Base-by-base conservation (phyloP, 2,329 filamentous ascomycete species). In the Botryotinia calthae region DNA sequence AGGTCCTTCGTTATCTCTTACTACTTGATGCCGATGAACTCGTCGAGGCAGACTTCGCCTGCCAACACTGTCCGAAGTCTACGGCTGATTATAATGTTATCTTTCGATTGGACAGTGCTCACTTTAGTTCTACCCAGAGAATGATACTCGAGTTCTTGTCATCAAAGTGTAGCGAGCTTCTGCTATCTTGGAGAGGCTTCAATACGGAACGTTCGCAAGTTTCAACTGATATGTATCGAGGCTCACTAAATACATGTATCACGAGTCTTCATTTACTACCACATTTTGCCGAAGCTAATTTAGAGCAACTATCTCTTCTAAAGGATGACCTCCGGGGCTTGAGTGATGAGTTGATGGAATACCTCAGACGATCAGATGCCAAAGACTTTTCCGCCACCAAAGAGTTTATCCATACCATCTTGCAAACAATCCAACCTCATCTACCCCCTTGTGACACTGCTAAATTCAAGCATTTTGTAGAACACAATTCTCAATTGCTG, bases 1-100 rank as follows among this genome's bases (percentile, higher is more conserved):
- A 80, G 10, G 82, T 88, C 73, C 83, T 86, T 54, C 82, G 84
- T 63, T 91, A 90, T 74, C 82, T 90, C 8, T 82, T 91, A 2
- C 82, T 90, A 1, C 81, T 90, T 18, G 82, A 85, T 22, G 74
- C 73, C 10, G 40, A 42, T 61, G 16, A 51, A 51, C 58, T 48
- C 4, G 61, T 73, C 9, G 54, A 31, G 10, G 46, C 46, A 37
- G 14, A 12, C 37, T 46, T 56, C 7, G n/a, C 46, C 25, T 80
- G 78, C 72, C 58, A 58, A 18, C 75, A 72, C 10, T 81, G 79
- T 37, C 77, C 78, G 58, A 74, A 71, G 48, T 73, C 72, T 62
- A 59, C 72, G 16, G 37, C 70, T 22, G 28, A 65, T 25, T 62
- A 71, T 51, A 63, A 73, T 63, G 51, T 71, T 4, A 61, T 71